These are phyloP conservation scores for Abrus precatorius DNA, from an alignment of 306 rosid species.

Conservation along the genomic window DNA sequence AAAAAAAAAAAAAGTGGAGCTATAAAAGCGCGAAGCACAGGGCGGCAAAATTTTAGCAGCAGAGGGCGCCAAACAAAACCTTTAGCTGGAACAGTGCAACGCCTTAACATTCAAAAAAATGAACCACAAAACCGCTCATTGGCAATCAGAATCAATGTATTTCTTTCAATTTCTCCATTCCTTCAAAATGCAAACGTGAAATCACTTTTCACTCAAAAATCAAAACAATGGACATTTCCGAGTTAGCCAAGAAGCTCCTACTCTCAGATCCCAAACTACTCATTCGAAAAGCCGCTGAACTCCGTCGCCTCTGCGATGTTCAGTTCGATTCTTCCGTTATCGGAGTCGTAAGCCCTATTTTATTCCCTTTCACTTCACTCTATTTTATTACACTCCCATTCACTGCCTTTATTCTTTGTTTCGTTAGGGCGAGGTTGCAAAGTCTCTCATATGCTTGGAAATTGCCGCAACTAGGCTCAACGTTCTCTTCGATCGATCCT, in stretches of 20 bases:
- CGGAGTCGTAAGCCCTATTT: conserved; percentile 65
- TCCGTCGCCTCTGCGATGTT: conserved; percentile 84
- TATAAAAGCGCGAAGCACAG: too few species aligned
- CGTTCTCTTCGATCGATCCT: conserved; percentile 72
- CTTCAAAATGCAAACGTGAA: neutral
- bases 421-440: conserved; percentile 81
- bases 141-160: too few species aligned
- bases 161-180: neutral
- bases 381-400: neutral
- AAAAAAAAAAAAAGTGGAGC: too few species aligned
- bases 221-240: conserved; percentile 66
- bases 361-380: neutral
- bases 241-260: conserved; percentile 68
- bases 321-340: conserved; percentile 83
- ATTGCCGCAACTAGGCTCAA: conserved; percentile 76
- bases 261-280: conserved; percentile 69
- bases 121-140: neutral
- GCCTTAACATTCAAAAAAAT: conserved; percentile 36
- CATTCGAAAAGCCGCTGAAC: conserved; percentile 81
- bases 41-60: neutral
- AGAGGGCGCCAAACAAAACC: conserved; percentile 39
- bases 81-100: conserved; percentile 43
- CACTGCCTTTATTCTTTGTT: neutral
- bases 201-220: neutral
- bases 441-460: conserved; percentile 85